Base-by-base conservation (phyloP, 345 rosid species). In the Boechera stricta region DNA sequence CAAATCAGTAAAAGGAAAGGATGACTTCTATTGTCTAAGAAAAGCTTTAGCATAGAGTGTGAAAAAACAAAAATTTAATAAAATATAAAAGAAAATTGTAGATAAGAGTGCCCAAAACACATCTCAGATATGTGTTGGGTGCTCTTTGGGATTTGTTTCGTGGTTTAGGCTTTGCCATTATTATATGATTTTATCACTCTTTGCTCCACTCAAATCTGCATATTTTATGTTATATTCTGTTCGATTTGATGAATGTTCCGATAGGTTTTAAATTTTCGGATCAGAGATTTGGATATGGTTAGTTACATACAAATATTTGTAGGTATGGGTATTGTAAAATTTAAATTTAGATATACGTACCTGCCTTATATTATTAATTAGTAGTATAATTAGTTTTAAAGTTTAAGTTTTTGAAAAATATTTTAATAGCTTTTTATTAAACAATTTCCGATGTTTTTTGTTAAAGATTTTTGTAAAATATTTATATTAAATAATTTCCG, bases 81-180 rank as follows among this genome's bases (percentile, higher is more conserved):
- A 1, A 32, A 58, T 31, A 49, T 49, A 59, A 59, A 59, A 38
- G n/a, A 67, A 48, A 75, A 49, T 15, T 26, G 42, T 29, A 38
- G 62, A 67, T 68, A 75, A 59, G 79, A 9, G 65, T 66, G 78
- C 15, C 48, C 48, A 1, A 45, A 66, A 74, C 66, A 66, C 35
- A 58, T 65, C 60, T 75, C 26, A 57, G 72, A 57, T 75, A 47
- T 64, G 48, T 24, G 60, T 68, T 44, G 57, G 45, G 70, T 73
- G 35, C 35, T 64, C 18, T 53, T 53, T 31, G 53, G 61, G 69
- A 69, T 72, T 72, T 69, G 76, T 72, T 72, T 72, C 42, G 76
- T 62, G 72, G 67, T 57, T 66, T 75, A 57, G 31, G 72, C 59
- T 75, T 75, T 66, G 12, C 59, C 39, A 47, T 57, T 74, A 74